Conservation (phyloP, 371 early-diverging fungal species). For the Phascolomyces articulosus region DNA sequence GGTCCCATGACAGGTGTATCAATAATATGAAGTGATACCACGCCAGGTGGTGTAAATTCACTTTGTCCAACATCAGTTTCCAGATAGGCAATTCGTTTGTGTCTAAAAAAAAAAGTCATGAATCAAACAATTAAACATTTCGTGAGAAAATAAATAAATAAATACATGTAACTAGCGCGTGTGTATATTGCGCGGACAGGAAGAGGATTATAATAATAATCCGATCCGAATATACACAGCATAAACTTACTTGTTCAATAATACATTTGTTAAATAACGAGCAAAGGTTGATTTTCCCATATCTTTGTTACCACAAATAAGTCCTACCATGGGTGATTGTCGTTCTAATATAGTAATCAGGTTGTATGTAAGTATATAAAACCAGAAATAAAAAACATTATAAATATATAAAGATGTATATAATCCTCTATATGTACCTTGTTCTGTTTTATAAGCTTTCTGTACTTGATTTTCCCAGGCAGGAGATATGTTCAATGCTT, state of each 20-base stretch:
- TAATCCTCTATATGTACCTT: background rate
- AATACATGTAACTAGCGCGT: too few species aligned
- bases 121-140: too few species aligned
- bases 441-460: background rate
- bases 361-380: background rate
- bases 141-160: background rate
- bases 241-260: conserved; percentile 60
- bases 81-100: conserved; percentile 66
- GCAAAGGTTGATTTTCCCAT: conserved; percentile 82
- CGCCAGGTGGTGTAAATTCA: conserved; percentile 76
- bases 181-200: too few species aligned
- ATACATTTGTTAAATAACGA: conserved; percentile 65
- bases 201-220: too few species aligned
- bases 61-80: conserved; percentile 87
- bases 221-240: background rate
- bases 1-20: conserved; percentile 73
- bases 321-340: conserved; percentile 40
- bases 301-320: conserved; percentile 72
- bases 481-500: background rate
- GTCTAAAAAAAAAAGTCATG: conserved; percentile 14
- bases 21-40: conserved; percentile 71
- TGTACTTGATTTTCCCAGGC: background rate
- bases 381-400: background rate
- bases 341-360: too few species aligned
- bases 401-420: too few species aligned